These are phyloP conservation scores for Allomyces javanicus DNA, from an alignment of 192 early-diverging fungal genomes.

Conservation along the genomic window DNA sequence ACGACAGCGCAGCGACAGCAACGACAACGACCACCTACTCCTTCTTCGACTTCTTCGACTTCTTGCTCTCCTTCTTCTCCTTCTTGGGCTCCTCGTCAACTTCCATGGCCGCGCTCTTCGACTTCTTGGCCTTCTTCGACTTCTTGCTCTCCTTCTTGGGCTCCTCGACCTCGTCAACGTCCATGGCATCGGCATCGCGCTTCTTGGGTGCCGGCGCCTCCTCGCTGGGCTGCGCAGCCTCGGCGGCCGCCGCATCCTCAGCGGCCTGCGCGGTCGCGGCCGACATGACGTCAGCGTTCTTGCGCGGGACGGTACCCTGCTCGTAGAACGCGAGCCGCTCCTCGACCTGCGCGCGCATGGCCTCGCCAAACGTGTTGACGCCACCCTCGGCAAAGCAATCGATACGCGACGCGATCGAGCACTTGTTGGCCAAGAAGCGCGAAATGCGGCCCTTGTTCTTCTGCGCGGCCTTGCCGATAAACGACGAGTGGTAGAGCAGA, in stretches of 20 bases:
- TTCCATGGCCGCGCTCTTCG: conserved; percentile 24
- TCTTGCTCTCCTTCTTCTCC: conserved; percentile 31
- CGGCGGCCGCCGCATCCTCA: conserved; percentile 34
- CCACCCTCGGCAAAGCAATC: conserved; percentile 70
- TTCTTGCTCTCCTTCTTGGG: conserved; percentile 31
- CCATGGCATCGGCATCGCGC: conserved; percentile 16
- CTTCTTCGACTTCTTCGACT: conserved; percentile 31
- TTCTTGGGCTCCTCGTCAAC: conserved; percentile 25
- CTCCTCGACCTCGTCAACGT: conserved; percentile 11
- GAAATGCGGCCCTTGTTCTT: conserved; percentile 99
- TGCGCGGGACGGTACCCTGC: conserved; percentile 57
- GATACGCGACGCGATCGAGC: conserved; percentile 85
- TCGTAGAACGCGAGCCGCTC: conserved; percentile 91
- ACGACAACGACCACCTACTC: no score
- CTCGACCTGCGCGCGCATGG: conserved; percentile 86
- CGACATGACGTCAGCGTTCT: conserved; percentile 91
- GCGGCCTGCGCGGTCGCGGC: conserved; percentile 46
- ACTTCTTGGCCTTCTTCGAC: conserved; percentile 33
- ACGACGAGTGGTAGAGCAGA: conserved; percentile 87
- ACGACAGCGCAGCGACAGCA: no score
- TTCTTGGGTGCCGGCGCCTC: conserved; percentile 18
- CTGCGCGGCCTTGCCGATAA: conserved; percentile 79
- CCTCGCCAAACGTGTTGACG: conserved; percentile 77
- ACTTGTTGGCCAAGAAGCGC: conserved; percentile 96
- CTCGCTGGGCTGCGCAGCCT: conserved; percentile 19